Percentiles rank a stretch among this genome's conserved stretches.
These are phyloP conservation scores for Tricholoma hemisulphureum DNA, from an alignment of 768 basidiomycete species.

Conservation along the genomic window DNA sequence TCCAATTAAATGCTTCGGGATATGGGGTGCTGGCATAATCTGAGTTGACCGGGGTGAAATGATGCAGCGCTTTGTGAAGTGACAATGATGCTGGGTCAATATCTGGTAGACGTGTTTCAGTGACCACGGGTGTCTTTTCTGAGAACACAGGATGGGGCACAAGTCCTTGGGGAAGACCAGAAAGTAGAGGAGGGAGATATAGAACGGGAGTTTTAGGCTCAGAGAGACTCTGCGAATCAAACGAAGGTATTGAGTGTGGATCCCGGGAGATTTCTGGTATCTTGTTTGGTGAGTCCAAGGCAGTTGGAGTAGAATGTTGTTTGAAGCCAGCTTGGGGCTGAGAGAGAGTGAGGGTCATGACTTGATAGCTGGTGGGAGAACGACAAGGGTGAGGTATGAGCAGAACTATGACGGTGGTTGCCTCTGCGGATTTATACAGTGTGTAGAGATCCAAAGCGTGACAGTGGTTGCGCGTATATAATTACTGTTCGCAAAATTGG, in stretches of 20 bases:
- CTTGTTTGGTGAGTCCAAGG: background rate
- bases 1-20: constrained; percentile 86
- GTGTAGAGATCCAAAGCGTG: too few relatives aligned
- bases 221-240: constrained; percentile 37
- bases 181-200: constrained; percentile 84
- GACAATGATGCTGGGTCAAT: constrained; percentile 85
- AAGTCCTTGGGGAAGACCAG: constrained; percentile 58
- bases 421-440: too few relatives aligned
- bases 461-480: background rate
- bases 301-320: background rate
- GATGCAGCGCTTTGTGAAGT: constrained; percentile 81
- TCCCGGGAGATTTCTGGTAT: constrained; percentile 29
- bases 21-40: constrained; percentile 70
- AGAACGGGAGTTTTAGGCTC: constrained; percentile 52
- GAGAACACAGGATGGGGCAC: constrained; percentile 25
- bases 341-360: background rate
- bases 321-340: background rate
- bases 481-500: too few relatives aligned
- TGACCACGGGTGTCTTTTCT: constrained; percentile 48
- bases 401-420: too few relatives aligned
- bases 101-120: constrained; percentile 74
- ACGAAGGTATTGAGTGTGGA: constrained; percentile 57
- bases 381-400: too few relatives aligned
- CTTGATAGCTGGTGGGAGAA: background rate
- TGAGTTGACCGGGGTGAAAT: constrained; percentile 58